Percentiles rank a stretch among this genome's conserved stretches.
Conservation (phyloP, 1,284 basidiomycete genomes). For the Inonotus hispidus region DNA sequence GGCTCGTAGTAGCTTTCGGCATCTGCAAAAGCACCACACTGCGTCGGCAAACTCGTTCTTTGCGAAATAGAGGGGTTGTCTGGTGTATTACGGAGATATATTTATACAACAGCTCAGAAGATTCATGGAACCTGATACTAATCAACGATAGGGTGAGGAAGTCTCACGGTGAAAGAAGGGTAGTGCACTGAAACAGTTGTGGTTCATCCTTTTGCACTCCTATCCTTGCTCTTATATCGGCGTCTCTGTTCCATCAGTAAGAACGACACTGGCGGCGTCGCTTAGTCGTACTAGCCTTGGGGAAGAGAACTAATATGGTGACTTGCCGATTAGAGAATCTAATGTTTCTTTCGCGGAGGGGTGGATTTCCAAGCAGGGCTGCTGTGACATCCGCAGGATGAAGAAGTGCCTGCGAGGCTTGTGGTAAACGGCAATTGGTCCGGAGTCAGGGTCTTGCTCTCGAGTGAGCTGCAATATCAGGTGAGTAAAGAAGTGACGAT, state of each 20-base stretch:
- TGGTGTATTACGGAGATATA: too few relatives aligned
- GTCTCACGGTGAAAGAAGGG: too few relatives aligned
- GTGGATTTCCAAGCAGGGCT: slow-evolving; percentile 36
- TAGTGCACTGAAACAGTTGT: too few relatives aligned
- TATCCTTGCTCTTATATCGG: not conserved
- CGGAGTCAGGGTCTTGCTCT: slow-evolving; percentile 26
- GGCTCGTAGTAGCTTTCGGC: too few relatives aligned
- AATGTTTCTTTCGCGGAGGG: slow-evolving; percentile 30
- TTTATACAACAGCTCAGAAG: too few relatives aligned
- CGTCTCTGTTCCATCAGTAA: slow-evolving; percentile 27
- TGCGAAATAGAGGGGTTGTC: too few relatives aligned
- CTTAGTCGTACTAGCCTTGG: not conserved
- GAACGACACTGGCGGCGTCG: slow-evolving; percentile 27
- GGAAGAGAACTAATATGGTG: not conserved
- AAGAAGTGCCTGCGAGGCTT: slow-evolving; percentile 33
- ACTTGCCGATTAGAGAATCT: slow-evolving; percentile 35
- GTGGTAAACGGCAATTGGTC: slow-evolving; percentile 34
- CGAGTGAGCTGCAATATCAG: slow-evolving; percentile 25
- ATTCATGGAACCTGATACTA: too few relatives aligned
- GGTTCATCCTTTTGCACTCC: not conserved
- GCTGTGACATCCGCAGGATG: slow-evolving; percentile 33
- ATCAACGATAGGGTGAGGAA: too few relatives aligned
- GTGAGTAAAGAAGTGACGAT: not conserved
- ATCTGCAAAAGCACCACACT: too few relatives aligned
- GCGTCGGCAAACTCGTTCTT: too few relatives aligned